Conservation (phyloP, 495 filamentous ascomycete genomes). For the Extremus antarcticus region DNA sequence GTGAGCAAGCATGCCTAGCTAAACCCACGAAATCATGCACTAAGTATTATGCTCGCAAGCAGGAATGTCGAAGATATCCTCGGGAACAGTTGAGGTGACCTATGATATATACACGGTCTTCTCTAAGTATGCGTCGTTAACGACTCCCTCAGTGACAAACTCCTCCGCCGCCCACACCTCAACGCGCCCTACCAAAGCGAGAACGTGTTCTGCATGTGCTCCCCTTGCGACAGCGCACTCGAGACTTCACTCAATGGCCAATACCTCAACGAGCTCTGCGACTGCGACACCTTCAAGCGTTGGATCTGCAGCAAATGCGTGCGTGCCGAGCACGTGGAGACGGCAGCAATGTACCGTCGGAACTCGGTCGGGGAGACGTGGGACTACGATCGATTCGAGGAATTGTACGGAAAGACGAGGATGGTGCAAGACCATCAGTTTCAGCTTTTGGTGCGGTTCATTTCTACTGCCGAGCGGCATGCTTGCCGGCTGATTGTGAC, state of each 20-base stretch:
- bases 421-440: neutral
- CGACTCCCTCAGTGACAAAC: neutral
- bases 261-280: conserved; percentile 7
- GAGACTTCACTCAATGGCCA: neutral
- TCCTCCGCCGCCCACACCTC: neutral
- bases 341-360: neutral
- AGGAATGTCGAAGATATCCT: conserved; percentile 8
- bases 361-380: neutral
- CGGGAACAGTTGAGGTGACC: neutral
- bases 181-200: neutral
- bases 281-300: conserved; percentile 3
- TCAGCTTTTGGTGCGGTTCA: neutral
- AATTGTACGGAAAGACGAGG: neutral
- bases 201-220: conserved; percentile 2
- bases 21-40: neutral
- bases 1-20: neutral
- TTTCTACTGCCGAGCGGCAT: neutral
- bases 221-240: neutral
- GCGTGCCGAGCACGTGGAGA: neutral
- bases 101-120: too few relatives aligned
- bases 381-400: neutral
- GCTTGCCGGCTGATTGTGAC: neutral
- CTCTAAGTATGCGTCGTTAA: too few relatives aligned
- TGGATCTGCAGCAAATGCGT: conserved; percentile 5
- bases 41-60: neutral